Evolutionary conservation across 129 eudicot genomes (phyloP).

Genomic region (Flaveria robusta): DNA sequence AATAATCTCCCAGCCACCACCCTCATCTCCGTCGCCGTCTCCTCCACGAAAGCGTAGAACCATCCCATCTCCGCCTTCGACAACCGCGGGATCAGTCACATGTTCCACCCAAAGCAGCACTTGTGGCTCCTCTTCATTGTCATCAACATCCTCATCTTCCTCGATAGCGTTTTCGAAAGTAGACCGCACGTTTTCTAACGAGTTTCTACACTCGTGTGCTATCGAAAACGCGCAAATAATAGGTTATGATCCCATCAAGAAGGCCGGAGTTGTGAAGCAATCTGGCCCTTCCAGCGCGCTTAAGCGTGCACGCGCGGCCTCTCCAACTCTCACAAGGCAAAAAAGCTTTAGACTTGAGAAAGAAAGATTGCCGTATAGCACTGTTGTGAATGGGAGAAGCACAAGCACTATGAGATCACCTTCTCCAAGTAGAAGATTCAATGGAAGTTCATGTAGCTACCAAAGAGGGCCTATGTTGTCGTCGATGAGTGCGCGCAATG

Average conservation of each 20-base stretch:
- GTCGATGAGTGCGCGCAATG: conserved; percentile 3
- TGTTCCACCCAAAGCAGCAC: conserved; percentile 27
- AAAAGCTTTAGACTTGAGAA: conserved; percentile 55
- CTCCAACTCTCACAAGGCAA: conserved; percentile 57
- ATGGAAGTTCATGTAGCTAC: conserved; percentile 22
- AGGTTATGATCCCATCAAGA: conserved; percentile 20
- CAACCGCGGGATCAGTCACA: conserved; percentile 24
- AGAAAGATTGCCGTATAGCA: conserved; percentile 25
- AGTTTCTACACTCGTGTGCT: conserved; percentile 53
- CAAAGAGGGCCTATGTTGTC: conserved; percentile 30
- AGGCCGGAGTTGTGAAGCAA: conserved; percentile 18
- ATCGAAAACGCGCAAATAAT: conserved; percentile 56
- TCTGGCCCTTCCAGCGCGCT: conserved; percentile 37
- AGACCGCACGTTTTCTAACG: conserved; percentile 57
- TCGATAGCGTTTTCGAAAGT: conserved; percentile 33
- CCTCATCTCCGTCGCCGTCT: conserved; percentile 25
- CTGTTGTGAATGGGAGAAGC: conserved; percentile 27
- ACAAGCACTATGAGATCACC: conserved; percentile 43
- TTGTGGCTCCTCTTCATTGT: conserved; percentile 39
- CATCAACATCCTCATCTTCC: conserved; percentile 46
- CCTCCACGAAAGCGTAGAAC: conserved; percentile 33
- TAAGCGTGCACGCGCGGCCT: conserved; percentile 54
- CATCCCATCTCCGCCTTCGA: conserved; percentile 42
- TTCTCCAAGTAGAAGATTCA: conserved; percentile 63
- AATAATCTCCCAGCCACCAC: conserved; percentile 48